Conservation (phyloP, 305 asterid species). For the Solanum hybrid region DNA sequence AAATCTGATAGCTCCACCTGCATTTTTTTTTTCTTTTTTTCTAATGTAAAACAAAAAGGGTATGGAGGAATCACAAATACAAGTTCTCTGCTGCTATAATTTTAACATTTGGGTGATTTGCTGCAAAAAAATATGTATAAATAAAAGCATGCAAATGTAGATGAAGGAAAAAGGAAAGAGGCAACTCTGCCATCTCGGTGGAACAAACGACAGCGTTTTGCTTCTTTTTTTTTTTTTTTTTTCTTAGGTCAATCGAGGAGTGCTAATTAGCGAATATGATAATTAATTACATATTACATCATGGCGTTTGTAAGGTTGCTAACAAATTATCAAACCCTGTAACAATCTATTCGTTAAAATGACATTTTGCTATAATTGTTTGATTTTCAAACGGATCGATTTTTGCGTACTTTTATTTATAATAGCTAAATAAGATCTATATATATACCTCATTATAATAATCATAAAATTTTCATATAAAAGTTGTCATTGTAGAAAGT, state of each 20-base stretch:
- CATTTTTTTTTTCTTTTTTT: not conserved
- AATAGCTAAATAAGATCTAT: too few relatives aligned
- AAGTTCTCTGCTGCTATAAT: not conserved
- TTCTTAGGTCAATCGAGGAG: not conserved
- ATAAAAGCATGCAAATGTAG: not conserved
- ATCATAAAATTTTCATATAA: not conserved
- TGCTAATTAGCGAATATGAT: not conserved
- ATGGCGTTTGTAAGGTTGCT: not conserved
- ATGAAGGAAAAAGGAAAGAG: not conserved
- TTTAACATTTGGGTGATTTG: not conserved
- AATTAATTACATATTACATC: not conserved
- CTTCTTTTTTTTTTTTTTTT: not conserved
- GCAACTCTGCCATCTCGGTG: not conserved
- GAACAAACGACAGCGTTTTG: not conserved
- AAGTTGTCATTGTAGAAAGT: fast-evolving
- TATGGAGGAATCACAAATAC: not conserved
- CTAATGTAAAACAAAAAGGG: not conserved
- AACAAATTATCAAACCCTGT: not conserved
- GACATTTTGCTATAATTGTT: fast-evolving
- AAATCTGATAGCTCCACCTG: not conserved
- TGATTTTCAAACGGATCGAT: fast-evolving
- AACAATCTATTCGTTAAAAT: too few relatives aligned
- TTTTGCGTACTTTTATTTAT: too few relatives aligned
- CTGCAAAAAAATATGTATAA: not conserved
- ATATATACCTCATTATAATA: not conserved